These are phyloP conservation scores for Glycine soja DNA, from an alignment of 306 rosid species.

Conservation along the genomic window DNA sequence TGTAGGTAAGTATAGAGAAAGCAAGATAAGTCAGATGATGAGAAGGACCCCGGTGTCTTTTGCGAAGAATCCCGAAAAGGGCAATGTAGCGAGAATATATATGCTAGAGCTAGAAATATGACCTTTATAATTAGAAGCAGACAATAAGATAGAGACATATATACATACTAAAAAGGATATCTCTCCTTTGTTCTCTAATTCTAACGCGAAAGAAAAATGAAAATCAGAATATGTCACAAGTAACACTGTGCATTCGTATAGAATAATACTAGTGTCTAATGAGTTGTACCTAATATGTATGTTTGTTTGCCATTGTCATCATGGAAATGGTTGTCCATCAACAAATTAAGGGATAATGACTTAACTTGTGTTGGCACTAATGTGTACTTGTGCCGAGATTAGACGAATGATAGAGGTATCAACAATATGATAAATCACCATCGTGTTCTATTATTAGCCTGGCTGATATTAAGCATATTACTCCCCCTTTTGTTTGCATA, in stretches of 20 bases:
- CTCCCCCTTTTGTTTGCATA: constrained; percentile 8
- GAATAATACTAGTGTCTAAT: constrained; percentile 45
- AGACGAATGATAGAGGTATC: constrained; percentile 44
- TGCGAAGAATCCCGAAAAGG: constrained; percentile 46
- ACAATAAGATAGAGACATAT: constrained; percentile 45
- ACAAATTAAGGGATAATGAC: constrained; percentile 51
- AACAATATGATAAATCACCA: constrained; percentile 38
- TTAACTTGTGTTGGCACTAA: constrained; percentile 46
- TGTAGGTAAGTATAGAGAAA: not conserved
- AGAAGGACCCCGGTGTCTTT: constrained; percentile 37
- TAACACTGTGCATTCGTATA: constrained; percentile 19
- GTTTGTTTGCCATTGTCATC: constrained; percentile 47
- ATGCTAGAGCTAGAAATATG: constrained; percentile 36
- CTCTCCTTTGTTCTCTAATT: constrained; percentile 33
- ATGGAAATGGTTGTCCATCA: constrained; percentile 46
- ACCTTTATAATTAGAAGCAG: constrained; percentile 44
- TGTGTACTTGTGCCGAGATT: constrained; percentile 39
- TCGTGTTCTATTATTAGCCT: constrained; percentile 50
- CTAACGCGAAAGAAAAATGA: constrained; percentile 38
- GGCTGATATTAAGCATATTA: constrained; percentile 1
- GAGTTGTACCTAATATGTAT: constrained; percentile 43
- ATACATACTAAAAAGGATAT: constrained; percentile 12
- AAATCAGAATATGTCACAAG: constrained; percentile 46
- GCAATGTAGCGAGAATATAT: constrained; percentile 47
- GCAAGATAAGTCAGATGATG: constrained; percentile 5